These are phyloP conservation scores for Hymenoscyphus albidus DNA, from an alignment of 2,329 filamentous ascomycete species.

Conservation along the genomic window DNA sequence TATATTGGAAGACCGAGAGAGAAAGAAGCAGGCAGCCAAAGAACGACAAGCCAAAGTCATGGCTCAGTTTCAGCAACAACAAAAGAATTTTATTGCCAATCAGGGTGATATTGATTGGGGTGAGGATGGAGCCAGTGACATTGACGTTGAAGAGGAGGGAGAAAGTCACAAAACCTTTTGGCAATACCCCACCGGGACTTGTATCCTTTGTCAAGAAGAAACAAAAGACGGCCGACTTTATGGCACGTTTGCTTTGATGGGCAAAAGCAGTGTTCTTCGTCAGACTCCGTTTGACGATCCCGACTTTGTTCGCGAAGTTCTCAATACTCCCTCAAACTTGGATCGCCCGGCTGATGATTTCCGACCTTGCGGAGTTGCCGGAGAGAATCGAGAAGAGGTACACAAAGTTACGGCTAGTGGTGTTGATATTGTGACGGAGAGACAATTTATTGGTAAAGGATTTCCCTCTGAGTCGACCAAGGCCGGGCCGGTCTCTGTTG, in stretches of 20 bases:
- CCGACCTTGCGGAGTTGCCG: slow-evolving; percentile 85
- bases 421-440: slow-evolving; percentile 66
- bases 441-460: slow-evolving; percentile 82
- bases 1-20: slow-evolving; percentile 62
- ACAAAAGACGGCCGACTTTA: slow-evolving; percentile 85
- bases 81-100: slow-evolving; percentile 88
- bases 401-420: slow-evolving; percentile 73
- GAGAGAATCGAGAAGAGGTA: slow-evolving; percentile 76
- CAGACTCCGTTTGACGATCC: slow-evolving; percentile 79
- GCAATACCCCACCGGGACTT: slow-evolving; percentile 90
- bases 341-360: slow-evolving; percentile 80
- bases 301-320: slow-evolving; percentile 80
- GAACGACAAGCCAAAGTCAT: slow-evolving; percentile 91
- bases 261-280: slow-evolving; percentile 78
- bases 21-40: slow-evolving; percentile 85
- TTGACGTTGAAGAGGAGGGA: slow-evolving; percentile 53
- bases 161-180: slow-evolving; percentile 72
- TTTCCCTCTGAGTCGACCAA: slow-evolving; percentile 67
- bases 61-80: slow-evolving; percentile 97
- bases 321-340: slow-evolving; percentile 72
- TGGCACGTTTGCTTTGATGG: slow-evolving; percentile 88
- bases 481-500: slow-evolving; percentile 77
- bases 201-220: slow-evolving; percentile 95
- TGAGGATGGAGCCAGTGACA: slow-evolving; percentile 71
- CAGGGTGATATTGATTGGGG: slow-evolving; percentile 88